phyloP scores from a whole-genome alignment of 192 early-diverging fungal species.

The Dissophora ornata region DNA sequence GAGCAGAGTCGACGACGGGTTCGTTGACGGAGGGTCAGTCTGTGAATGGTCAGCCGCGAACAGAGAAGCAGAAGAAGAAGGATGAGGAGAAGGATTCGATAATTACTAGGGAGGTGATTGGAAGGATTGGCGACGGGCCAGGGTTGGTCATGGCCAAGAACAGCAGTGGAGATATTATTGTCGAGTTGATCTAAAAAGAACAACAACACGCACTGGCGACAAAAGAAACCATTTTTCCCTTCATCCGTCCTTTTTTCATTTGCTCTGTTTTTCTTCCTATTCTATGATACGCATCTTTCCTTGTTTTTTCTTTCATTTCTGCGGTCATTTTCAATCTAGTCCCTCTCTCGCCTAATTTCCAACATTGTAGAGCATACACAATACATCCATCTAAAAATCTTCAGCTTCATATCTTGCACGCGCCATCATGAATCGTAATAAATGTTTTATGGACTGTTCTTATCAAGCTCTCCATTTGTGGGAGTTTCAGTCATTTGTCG shows the following conservation, averaged over 20 bases:
- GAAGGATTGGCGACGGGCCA: conserved; percentile 31
- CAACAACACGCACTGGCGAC: too few species aligned
- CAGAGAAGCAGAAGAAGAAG: conserved; percentile 30
- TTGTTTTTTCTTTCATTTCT: not conserved
- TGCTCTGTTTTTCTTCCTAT: not conserved
- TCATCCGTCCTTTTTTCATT: not conserved
- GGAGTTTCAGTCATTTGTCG: too few species aligned
- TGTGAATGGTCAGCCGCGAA: too few species aligned
- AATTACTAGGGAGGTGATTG: conserved; percentile 41
- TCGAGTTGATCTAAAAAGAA: conserved; percentile 28
- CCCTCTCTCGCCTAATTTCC: not conserved
- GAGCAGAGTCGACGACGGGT: conserved; percentile 17
- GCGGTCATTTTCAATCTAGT: too few species aligned
- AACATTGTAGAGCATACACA: not conserved
- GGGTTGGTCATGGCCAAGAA: conserved; percentile 49
- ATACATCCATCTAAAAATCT: too few species aligned
- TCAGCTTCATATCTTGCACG: too few species aligned
- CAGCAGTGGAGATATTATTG: conserved; percentile 40
- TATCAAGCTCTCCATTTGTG: too few species aligned
- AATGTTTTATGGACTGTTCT: too few species aligned
- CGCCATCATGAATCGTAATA: too few species aligned
- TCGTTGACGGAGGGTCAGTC: conserved; percentile 12
- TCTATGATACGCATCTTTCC: conserved; percentile 5
- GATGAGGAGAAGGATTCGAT: conserved; percentile 37
- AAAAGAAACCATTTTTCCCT: not conserved